Evolutionary conservation across 2,329 filamentous ascomycete genomes (phyloP), one percentile per base, ranked within the genome.

Genomic region (Epichloe gansuensis): DNA sequence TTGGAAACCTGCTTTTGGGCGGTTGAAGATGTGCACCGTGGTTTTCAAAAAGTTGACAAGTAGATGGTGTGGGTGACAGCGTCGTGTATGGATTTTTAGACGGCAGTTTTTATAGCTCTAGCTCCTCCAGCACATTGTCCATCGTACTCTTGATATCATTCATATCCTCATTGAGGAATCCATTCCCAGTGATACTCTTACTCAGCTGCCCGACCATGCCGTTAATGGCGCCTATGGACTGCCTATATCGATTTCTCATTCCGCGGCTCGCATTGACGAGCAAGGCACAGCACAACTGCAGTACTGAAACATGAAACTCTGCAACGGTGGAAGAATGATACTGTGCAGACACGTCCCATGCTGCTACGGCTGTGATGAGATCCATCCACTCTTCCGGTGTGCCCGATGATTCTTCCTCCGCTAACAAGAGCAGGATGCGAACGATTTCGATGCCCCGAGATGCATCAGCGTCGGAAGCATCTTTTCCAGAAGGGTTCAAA

Each of bases 321-420:
- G 67, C 63, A 3, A 71, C 61, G 0, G 60, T 49, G 6, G 57
- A 48, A 2, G 59, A 48, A 46, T 54, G 57, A 23, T 59, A 60
- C 49, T 60, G 57, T 52, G 67, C 60, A 11, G 74, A 66, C 0
- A 70, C 61, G 44, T 72, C 60, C 72, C 73, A 76, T 4, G 72
- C 75, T 2, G 79, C 75, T 1, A 77, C 71, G 1, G 63, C 62
- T 2, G 75, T 79, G 37, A 83, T 70, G 7, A 77, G 56, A 37
- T 72, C 69, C 72, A 83, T 77, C 80, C 81, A 83, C 2, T 72
- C 71, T 57, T 82, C 78, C 6, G 68, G 65, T 8, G 72, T 70
- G 15, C 69, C 71, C 0, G 66, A 63, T 1, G 63, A 61, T 57
- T 75, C 72, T 37, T 67, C 64, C 59, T 82, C 78, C 2, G 72